Base-by-base conservation (phyloP, 164 flowering plant genomes). In the Protea cynaroides region DNA sequence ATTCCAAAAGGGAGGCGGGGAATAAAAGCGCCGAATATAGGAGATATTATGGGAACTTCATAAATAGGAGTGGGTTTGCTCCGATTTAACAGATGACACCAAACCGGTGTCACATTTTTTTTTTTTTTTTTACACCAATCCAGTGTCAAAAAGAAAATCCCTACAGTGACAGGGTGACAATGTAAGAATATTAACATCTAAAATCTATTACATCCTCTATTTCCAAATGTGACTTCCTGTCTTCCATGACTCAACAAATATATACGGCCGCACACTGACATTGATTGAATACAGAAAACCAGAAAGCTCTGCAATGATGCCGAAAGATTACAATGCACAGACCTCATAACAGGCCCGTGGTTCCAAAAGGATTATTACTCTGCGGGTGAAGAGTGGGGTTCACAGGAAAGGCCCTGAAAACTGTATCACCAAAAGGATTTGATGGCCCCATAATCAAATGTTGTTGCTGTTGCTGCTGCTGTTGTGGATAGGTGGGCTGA, bases 341-440 rank as follows among this genome's bases (percentile, higher is more conserved):
- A 25, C 69, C 19, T 75, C 77, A 92, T 72, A 92, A 73, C 23
- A 92, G 76, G 56, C 88, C 81, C 0, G 92, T 76, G 73, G 75
- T 75, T 58, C 96, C 96, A 75, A 93, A 93, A n/a, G 98, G 98
- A 73, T 93, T 89, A 55, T 52, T 82, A 2, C 69, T 25, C 21
- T 84, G 97, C 0, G 82, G 84, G 23, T 85, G 86, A 38, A 74
- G 50, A 21, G 65, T 64, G n/a, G 74, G 77, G 62, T 77, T 77
- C 21, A 36, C 77, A 5, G 96, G 85, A 64, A 87, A 94, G 24
- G 86, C 68, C 25, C 82, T 85, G 57, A 94, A 91, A 7, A 86
- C 86, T 0, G 81, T 0, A 69, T 94, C 99, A 7, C 86, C 96
- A 55, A 94, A 94, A 8, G 99, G 99, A 68, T 94, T 94, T 59